Base-by-base conservation (phyloP, 2,329 filamentous ascomycete genomes). In the Exophiala calicioides region DNA sequence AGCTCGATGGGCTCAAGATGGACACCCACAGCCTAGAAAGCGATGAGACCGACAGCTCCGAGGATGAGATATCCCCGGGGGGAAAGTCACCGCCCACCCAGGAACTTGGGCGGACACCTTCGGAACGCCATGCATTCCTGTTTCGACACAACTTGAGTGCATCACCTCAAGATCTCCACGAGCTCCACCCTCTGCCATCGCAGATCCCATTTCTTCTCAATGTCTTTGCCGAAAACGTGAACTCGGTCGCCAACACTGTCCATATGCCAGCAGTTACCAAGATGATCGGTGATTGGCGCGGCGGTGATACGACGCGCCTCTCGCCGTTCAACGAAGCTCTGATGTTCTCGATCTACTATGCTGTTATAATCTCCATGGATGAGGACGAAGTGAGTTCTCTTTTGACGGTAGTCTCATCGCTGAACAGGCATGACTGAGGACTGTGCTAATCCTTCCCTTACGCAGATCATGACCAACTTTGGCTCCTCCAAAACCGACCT, bases 341-440 rank as follows among this genome's bases (percentile, higher is more conserved):
- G 32, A 62, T 80, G 60, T 80, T 81, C 56, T 66, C 77, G 0
- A 77, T 82, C 4, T 81, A 79, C 61, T 81, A 80, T 53, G 72
- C 76, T 0, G 72, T 77, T 0, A 62, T 81, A 5, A 73, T 69
- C 0, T 80, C 77, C 0, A 78, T 81, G 76, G 77, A 80, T 7
- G 75, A 78, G 3, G 75, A 79, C 0, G 77, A 81, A 60, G 75
- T 78, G 52, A 61, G 71, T 62, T 19, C 8, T 36, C 30, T 15
- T 19, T 38, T 15, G n/a, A 29, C 15, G 10, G 29, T 19, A 30
- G 23, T 12, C 18, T 19, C 24, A 6, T 24, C 7, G 16, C 10
- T 31, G 8, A 21, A 6, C 9, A 8, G 20, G 13, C 10, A 33
- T 29, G 34, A 38, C 10, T 37, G 15, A 32, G 24, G 12, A 43